These are phyloP conservation scores for Penicillium subrubescens DNA, from an alignment of 495 filamentous ascomycete genomes.

Conservation along the genomic window DNA sequence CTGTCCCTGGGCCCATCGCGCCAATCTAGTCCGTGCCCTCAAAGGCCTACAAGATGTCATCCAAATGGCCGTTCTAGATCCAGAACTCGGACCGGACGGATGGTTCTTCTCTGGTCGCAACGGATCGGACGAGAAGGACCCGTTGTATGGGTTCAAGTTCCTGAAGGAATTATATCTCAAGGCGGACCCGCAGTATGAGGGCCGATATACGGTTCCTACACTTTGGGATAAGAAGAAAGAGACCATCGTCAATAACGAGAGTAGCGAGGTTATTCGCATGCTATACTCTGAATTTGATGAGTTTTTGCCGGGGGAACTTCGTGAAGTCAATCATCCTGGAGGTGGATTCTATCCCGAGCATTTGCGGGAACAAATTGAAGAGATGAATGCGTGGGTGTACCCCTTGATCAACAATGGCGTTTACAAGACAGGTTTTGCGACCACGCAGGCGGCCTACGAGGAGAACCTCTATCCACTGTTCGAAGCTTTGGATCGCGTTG, in stretches of 20 bases:
- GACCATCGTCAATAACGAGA: conserved; percentile 84
- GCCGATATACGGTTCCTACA: conserved; percentile 77
- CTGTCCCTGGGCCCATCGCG: conserved; percentile 84
- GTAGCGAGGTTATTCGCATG: conserved; percentile 77
- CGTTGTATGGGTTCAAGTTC: conserved; percentile 63
- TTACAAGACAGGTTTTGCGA: conserved; percentile 71
- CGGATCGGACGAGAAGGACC: conserved; percentile 61
- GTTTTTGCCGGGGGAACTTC: conserved; percentile 52
- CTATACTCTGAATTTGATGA: conserved; percentile 63
- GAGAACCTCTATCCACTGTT: conserved; percentile 62
- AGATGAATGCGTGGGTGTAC: conserved; percentile 66
- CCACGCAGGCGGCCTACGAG: conserved; percentile 65
- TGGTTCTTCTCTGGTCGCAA: conserved; percentile 71
- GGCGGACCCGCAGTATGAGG: conserved; percentile 67
- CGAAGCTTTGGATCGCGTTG: conserved; percentile 61
- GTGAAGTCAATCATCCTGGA: conserved; percentile 45
- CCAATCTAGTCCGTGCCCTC: conserved; percentile 72
- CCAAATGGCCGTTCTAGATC: conserved; percentile 68
- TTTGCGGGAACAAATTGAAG: conserved; percentile 59
- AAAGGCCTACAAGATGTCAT: conserved; percentile 79
- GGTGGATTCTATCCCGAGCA: conserved; percentile 59
- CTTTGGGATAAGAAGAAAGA: conserved; percentile 74
- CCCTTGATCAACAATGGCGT: conserved; percentile 69
- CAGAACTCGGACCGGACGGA: conserved; percentile 63
- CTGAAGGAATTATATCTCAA: conserved; percentile 74